A percentile compares a stretch with the other conserved stretches of the same genome.
Evolutionary conservation across 2,329 filamentous ascomycete genomes (phyloP).

Genomic region (Colletotrichum somersetense): DNA sequence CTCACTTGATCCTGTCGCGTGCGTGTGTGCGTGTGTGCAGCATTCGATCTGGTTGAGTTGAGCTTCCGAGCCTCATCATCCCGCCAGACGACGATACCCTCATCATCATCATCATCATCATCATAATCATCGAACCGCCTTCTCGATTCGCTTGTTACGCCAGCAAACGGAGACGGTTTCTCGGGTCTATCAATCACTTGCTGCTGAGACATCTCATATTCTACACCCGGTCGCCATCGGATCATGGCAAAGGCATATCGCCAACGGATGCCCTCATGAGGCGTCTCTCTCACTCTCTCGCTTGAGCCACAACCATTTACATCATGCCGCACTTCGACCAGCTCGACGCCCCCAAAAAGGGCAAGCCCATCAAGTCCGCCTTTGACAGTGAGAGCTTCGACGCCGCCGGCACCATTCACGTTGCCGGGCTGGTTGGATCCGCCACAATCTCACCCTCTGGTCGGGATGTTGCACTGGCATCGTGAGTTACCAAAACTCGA

Average conservation of each 20-base stretch:
- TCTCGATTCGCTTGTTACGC: not conserved
- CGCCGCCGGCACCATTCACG: conserved; percentile 84
- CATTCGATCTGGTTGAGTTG: conserved; percentile 31
- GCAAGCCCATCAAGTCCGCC: conserved; percentile 73
- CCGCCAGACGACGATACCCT: conserved; percentile 10
- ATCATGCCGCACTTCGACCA: conserved; percentile 65
- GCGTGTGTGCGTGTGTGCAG: not conserved
- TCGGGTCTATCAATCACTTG: not conserved
- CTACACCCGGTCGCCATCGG: conserved; percentile 1
- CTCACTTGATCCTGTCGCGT: conserved; percentile 16
- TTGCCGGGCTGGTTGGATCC: conserved; percentile 85
- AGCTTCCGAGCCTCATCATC: conserved; percentile 32
- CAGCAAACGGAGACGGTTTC: not conserved
- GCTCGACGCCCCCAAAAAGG: conserved; percentile 64
- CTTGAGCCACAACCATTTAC: conserved; percentile 35
- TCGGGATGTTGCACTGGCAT: conserved; percentile 89
- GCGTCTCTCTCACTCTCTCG: conserved; percentile 30
- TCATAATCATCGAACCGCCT: not conserved
- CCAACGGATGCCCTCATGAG: conserved; percentile 38
- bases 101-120: not conserved
- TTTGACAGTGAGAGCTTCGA: conserved; percentile 92
- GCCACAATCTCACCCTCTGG: conserved; percentile 94
- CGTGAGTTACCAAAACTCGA: conserved; percentile 59
- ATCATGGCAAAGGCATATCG: conserved; percentile 39
- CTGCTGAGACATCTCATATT: not conserved